Evolutionary conservation across 306 rosid genomes (phyloP).

Genomic region (Castanospermum australe): DNA sequence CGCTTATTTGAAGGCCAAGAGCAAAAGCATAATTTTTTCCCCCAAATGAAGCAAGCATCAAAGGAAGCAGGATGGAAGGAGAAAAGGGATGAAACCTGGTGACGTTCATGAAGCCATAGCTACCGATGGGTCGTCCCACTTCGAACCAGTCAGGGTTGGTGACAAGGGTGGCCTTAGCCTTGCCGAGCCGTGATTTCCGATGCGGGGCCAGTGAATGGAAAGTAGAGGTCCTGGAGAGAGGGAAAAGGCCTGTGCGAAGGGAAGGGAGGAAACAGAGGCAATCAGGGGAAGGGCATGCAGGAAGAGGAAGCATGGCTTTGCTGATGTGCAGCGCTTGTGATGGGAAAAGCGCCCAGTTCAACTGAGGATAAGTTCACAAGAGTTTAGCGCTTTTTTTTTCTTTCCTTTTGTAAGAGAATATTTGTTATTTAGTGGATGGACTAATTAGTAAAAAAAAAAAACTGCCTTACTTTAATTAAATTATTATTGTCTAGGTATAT

Average conservation of each 20-base stretch:
- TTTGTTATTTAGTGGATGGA: no score
- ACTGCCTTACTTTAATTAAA: no score
- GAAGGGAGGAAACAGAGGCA: constrained; percentile 22
- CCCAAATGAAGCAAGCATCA: background rate
- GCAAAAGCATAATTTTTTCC: no score
- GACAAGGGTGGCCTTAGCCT: constrained; percentile 55
- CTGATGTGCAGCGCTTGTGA: background rate
- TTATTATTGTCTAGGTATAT: no score
- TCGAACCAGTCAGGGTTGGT: constrained; percentile 74
- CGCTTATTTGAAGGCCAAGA: no score
- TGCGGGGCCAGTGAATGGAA: constrained; percentile 17
- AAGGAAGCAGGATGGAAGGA: background rate
- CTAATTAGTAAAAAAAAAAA: no score
- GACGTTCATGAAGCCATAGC: constrained; percentile 90
- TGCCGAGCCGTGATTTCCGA: constrained; percentile 36
- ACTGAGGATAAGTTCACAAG: background rate
- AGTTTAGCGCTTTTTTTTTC: background rate
- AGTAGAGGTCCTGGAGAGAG: background rate
- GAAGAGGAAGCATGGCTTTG: constrained; percentile 24
- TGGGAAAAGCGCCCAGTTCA: background rate
- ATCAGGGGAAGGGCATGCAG: constrained; percentile 27
- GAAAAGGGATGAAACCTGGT: constrained; percentile 49
- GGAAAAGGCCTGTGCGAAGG: background rate
- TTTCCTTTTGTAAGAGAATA: no score
- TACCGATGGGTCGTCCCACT: constrained; percentile 87